Percentiles rank a stretch among this genome's conserved stretches.
Evolutionary conservation across 495 filamentous ascomycete species (phyloP).

Genomic region (Aspergillus funiculosus): DNA sequence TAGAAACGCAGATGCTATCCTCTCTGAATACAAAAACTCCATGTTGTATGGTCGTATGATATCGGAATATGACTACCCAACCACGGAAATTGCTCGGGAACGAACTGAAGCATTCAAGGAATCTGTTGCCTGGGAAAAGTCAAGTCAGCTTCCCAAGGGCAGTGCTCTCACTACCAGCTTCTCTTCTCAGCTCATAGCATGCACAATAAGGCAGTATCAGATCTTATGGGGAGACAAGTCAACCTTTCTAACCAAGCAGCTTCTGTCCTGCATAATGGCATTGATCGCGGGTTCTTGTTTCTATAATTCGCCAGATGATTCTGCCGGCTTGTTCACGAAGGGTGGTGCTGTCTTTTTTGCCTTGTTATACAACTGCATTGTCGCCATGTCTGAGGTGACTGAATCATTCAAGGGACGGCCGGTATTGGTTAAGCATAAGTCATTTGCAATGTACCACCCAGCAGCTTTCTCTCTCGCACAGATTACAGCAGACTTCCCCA

Average conservation of each 20-base stretch:
- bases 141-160: slow-evolving; percentile 32
- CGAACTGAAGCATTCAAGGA: slow-evolving; percentile 46
- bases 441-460: slow-evolving; percentile 61
- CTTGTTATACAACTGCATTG: slow-evolving; percentile 65
- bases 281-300: slow-evolving; percentile 41
- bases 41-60: slow-evolving; percentile 30
- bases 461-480: slow-evolving; percentile 66
- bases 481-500: slow-evolving; percentile 62
- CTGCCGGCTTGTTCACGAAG: slow-evolving; percentile 47
- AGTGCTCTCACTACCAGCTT: slow-evolving; percentile 56
- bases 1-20: slow-evolving; percentile 38
- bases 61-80: slow-evolving; percentile 48
- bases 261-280: slow-evolving; percentile 37
- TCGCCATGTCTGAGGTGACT: slow-evolving; percentile 67
- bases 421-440: slow-evolving; percentile 55
- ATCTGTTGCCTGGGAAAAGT: slow-evolving; percentile 38
- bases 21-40: slow-evolving; percentile 38
- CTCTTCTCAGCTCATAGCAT: slow-evolving; percentile 51
- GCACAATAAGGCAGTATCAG: slow-evolving; percentile 50
- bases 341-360: slow-evolving; percentile 64
- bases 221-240: slow-evolving; percentile 57
- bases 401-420: slow-evolving; percentile 63
- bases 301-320: slow-evolving; percentile 36
- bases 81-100: slow-evolving; percentile 38
- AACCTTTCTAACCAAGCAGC: slow-evolving; percentile 56